Conservation (phyloP, 805 yeast genomes). For the Pichia scutulata region DNA sequence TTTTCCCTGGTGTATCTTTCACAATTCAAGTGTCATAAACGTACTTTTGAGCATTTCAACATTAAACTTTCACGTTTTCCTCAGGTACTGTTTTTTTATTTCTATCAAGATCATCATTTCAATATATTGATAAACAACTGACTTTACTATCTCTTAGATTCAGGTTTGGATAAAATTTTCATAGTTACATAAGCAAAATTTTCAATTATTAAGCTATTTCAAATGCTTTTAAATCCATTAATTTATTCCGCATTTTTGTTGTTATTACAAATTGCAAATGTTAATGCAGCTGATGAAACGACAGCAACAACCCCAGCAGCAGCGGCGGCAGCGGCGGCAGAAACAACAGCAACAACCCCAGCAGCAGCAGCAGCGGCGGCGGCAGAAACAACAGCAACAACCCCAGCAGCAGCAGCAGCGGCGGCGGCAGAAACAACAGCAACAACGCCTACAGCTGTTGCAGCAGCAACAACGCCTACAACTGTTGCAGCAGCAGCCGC, state of each 20-base stretch:
- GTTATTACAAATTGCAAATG: background rate
- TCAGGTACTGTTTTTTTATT: no score
- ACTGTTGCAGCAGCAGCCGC: conserved; percentile 11
- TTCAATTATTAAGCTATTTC: background rate
- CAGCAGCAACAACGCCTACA: conserved; percentile 6
- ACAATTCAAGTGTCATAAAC: no score
- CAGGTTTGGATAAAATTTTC: no score
- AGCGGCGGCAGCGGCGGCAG: background rate
- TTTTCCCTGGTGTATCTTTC: no score
- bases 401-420: conserved; percentile 10
- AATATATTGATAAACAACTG: no score
- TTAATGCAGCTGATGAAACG: background rate
- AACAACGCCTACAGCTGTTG: conserved; percentile 10
- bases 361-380: conserved; percentile 5
- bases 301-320: conserved; percentile 4
- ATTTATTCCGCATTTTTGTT: background rate
- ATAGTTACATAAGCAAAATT: no score
- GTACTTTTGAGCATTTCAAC: no score
- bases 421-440: conserved; percentile 6
- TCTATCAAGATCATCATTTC: no score
- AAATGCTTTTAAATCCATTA: background rate
- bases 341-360: conserved; percentile 9
- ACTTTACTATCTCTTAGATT: no score
- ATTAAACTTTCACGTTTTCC: no score
- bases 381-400: conserved; percentile 2